These are phyloP conservation scores for Chionographis japonica DNA, from an alignment of 106 monocot genomes.

Conservation along the genomic window DNA sequence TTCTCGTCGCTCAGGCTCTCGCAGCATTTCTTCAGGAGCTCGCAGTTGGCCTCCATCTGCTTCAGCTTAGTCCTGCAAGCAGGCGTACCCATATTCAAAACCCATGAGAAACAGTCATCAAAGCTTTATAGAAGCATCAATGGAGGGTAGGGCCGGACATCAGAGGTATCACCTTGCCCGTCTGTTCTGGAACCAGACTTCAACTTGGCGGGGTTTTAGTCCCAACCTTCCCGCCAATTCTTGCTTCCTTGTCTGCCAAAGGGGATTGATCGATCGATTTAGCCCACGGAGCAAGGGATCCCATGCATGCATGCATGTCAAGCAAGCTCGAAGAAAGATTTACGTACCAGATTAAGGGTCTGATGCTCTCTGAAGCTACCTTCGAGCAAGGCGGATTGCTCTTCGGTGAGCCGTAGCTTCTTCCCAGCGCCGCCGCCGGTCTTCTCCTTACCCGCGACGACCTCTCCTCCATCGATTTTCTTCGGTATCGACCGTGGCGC, in stretches of 20 bases:
- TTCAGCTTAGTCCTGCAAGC: conserved; percentile 67
- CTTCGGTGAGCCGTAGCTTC: conserved; percentile 50
- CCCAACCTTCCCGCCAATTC: conserved; percentile 31
- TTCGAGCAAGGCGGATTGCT: conserved; percentile 54
- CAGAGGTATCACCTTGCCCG: conserved; percentile 30
- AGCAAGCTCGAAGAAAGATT: background rate
- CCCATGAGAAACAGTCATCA: background rate
- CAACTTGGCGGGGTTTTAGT: conserved; percentile 28
- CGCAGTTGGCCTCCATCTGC: conserved; percentile 54
- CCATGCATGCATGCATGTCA: background rate
- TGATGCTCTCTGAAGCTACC: conserved; percentile 32
- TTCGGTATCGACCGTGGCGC: background rate
- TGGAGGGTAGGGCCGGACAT: background rate
- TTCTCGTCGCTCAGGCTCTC: conserved; percentile 48
- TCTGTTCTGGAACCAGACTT: conserved; percentile 54
- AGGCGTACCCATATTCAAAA: too few species aligned
- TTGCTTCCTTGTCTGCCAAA: conserved; percentile 30
- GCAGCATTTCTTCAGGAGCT: conserved; percentile 53
- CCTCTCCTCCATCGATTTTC: conserved; percentile 9
- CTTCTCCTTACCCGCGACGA: background rate
- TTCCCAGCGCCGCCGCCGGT: conserved; percentile 22
- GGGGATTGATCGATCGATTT: background rate
- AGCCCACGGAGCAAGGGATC: too few species aligned
- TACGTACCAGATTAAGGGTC: conserved; percentile 39
- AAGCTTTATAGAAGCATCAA: background rate